Evolutionary conservation across 495 filamentous ascomycete species (phyloP), one percentile per base, ranked within the genome.

Genomic region (Pyrenula massariospora): DNA sequence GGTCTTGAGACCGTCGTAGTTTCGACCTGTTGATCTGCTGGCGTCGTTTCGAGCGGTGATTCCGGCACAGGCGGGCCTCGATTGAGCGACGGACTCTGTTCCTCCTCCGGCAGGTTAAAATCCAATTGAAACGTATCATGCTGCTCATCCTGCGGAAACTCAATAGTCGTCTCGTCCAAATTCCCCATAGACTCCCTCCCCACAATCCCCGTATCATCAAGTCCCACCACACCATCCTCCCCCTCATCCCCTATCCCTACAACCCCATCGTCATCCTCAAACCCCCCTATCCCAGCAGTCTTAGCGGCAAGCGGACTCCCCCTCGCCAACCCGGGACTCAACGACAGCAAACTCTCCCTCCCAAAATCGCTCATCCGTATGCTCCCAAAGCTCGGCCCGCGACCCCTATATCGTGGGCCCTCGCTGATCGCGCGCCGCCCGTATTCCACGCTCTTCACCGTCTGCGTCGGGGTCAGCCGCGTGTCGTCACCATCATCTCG

Each of bases 401-500:
- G 76, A 12, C 81, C 58, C 31, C 68, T 58, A 22, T 62, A 63
- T 23, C 69, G 71, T 5, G 69, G 73, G 53, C 76, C 70, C 58
- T 87, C 82, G 52, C 69, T 78, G 10, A 73, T 59, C 20, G 81
- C 85, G 55, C 85, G 72, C 54, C 85, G 73, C 10, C 84, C 78
- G 50, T 86, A 72, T 67, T 92, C 88, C 25, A 91, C 76, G 21
- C 85, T 87, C 57, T 74, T 42, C 31, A 5, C 31, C 8, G 31
- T 42, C 5, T 5, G 31, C 31, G 31, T 42, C 5, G 31, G 31
- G 15, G 5, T 42, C 31, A 15, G 76, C 52, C 80, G 72, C 0
- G 87, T 90, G 36, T 79, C 75, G 59, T 88, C 82, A 25, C 86
- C 84, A 25, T 87, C 84, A 24, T 86, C 86, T 42, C 88, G 68